Evolutionary conservation across 495 filamentous ascomycete genomes (phyloP), one percentile per base, ranked within the genome.

Genomic region (Podospora comata): DNA sequence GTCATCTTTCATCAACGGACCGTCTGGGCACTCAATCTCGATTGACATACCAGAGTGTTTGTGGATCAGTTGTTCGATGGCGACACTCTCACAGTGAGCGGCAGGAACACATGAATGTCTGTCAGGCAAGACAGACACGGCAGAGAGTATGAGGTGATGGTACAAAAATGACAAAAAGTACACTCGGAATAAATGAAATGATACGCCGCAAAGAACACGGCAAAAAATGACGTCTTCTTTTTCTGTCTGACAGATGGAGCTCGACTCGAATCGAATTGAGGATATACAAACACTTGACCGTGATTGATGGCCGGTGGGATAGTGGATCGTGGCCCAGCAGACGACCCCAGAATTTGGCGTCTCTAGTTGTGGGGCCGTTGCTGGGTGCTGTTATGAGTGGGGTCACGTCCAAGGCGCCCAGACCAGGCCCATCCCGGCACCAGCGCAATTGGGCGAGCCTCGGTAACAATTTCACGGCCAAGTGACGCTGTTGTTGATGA

Each of bases 1-100:
- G 61, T 63, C 61, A 63, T 63, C 59, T 62, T 56, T 26, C 61
- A 63, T 63, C 61, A 63, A 32, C 0, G 30, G 15, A 32, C 32
- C 30, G 20, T 61, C 27, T 61, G 28, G 20, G 59, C 55, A 58
- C 7, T 58, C 55, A 58, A 58, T 58, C 11, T 58, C 55, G 23
- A 26, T 58, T 58, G 15, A 63, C 61, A 63, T 63, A 63, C 61
- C 61, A 11, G 0, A 48, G 39, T 11, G 13, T 13, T 48, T 48
- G 39, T 48, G 39, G 39, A 48, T 48, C 9, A 11, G 7, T 48
- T 48, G 15, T 48, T 16, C 9, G 39, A 48, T 48, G 13, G 39
- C 39, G 39, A 18, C 30, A 5, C 39, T 48, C 39, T 48, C 39
- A 48, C 39, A 48, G 39, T 48, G 39, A 48, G 39, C 2, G 39